Evolutionary conservation across 768 basidiomycete species (phyloP), one percentile per base, ranked within the genome.

Genomic region (Trametes elegans): DNA sequence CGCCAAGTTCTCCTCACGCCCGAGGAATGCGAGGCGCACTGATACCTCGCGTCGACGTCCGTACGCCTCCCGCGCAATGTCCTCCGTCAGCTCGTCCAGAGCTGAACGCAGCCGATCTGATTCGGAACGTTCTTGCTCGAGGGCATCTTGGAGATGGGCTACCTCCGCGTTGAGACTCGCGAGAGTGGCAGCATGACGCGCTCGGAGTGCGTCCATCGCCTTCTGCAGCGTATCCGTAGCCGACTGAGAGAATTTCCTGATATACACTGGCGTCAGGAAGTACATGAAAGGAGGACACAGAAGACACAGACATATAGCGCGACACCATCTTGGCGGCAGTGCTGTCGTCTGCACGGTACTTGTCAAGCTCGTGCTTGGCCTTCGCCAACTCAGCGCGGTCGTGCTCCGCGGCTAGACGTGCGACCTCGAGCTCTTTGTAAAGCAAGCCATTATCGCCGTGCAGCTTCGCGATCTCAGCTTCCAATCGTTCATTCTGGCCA

Each of bases 291-390:
- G 16, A 19, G 16, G 56, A 9, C 10, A 28, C 36, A 13, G 8
- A 16, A 29, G 26, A 14, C 43, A 54, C 21, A 31, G 50, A 90
- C 90, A 92, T 93, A 67, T 93, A 93, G 32, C 88, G 81, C 24
- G 88, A 82, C 26, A 93, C 90, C 81, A 92, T 88, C 63, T 84
- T 88, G 11, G 85, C 84, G 2, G 90, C 90, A 0, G 85, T 79
- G n/a, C 75, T 79, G 53, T 92, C 88, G 44, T 91, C 87, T 16
- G 82, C 66, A 59, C 74, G 71, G 42, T 81, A 72, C 61, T 73
- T 75, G 48, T 87, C 79, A 14, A 88, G 71, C 57, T 83, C 81
- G 1, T 74, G 70, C 38, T 75, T 75, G 3, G 74, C 69, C 27
- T 73, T 66, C 0, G 80, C 77, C 13, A 86, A 69, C 51, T 79